phyloP scores from a whole-genome alignment of 176 grass and related monocot species.

The Puya raimondii region DNA sequence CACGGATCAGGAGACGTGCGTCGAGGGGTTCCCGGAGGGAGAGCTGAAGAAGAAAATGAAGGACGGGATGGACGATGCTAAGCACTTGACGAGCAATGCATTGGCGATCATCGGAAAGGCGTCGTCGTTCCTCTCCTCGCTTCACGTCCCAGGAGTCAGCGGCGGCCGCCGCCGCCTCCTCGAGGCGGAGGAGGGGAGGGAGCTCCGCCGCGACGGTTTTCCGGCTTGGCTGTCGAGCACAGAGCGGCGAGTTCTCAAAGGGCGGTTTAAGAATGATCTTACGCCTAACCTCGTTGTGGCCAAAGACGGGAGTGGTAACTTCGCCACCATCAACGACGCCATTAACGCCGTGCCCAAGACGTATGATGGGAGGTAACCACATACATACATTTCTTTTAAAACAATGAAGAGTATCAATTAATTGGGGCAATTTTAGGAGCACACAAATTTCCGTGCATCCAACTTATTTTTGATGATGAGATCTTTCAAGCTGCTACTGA shows the following conservation, averaged over 20 bases:
- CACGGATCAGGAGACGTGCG: constrained; percentile 72
- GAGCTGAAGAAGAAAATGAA: constrained; percentile 59
- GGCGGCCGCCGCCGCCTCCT: constrained; percentile 35
- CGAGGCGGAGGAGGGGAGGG: constrained; percentile 10
- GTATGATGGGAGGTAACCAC: constrained; percentile 34
- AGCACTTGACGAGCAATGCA: constrained; percentile 65
- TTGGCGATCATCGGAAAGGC: constrained; percentile 64
- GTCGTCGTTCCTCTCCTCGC: constrained; percentile 24
- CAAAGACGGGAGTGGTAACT: constrained; percentile 69
- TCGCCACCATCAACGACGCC: constrained; percentile 76
- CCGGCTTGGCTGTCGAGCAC: constrained; percentile 38
- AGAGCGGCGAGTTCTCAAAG: constrained; percentile 45
- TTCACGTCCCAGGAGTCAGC: constrained; percentile 22
- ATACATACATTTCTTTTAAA: too few species aligned
- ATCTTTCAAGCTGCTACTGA: too few species aligned
- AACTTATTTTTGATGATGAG: too few species aligned
- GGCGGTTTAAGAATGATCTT: constrained; percentile 31
- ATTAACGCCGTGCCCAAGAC: constrained; percentile 51
- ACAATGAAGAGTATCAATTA: too few species aligned
- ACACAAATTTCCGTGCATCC: too few species aligned
- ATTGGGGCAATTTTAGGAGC: too few species aligned
- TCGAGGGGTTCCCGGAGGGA: constrained; percentile 80
- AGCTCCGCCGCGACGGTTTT: constrained; percentile 28
- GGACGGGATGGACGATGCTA: constrained; percentile 37
- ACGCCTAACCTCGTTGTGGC: constrained; percentile 59